Evolutionary conservation across 768 basidiomycete genomes (phyloP).

Genomic region (Austroboletus eburneus): DNA sequence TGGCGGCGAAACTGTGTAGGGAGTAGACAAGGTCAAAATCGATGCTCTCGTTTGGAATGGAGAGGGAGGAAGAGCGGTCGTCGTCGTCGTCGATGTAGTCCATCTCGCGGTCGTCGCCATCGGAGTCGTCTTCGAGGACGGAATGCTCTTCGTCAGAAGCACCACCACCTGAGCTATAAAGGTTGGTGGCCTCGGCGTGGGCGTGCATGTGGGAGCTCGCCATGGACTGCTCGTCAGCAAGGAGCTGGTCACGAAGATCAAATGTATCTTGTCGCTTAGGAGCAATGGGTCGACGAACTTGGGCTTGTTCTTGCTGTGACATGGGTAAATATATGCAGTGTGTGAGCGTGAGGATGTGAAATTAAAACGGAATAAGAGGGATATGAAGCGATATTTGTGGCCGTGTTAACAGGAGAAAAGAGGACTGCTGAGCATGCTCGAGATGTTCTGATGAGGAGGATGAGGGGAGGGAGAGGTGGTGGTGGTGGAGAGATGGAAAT

Average conservation of each 20-base stretch:
- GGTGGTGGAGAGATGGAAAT: too few species aligned
- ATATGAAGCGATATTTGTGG: background rate
- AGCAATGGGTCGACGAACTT: conserved; percentile 7
- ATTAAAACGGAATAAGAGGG: background rate
- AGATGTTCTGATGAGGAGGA: conserved; percentile 12
- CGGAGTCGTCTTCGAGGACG: conserved; percentile 81
- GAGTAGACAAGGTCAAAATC: conserved; percentile 92
- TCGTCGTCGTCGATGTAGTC: conserved; percentile 73
- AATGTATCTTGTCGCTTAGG: conserved; percentile 57
- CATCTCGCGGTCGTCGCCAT: conserved; percentile 61
- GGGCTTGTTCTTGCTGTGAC: conserved; percentile 31
- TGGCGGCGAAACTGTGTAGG: conserved; percentile 95
- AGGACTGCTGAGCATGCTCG: conserved; percentile 17
- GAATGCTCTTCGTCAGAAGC: conserved; percentile 77
- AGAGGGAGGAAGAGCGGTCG: conserved; percentile 76
- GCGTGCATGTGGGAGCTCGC: conserved; percentile 42
- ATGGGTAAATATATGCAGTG: conserved; percentile 11
- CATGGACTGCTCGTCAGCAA: conserved; percentile 48
- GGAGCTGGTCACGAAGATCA: conserved; percentile 66
- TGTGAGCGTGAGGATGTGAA: conserved; percentile 1
- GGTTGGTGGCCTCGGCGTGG: conserved; percentile 44
- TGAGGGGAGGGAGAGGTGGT: background rate
- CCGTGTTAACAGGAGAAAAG: background rate
- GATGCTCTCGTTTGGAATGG: conserved; percentile 87
- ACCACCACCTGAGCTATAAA: conserved; percentile 26